These are phyloP conservation scores for Penicillium glabrum DNA, from an alignment of 2,329 filamentous ascomycete species.

Conservation along the genomic window DNA sequence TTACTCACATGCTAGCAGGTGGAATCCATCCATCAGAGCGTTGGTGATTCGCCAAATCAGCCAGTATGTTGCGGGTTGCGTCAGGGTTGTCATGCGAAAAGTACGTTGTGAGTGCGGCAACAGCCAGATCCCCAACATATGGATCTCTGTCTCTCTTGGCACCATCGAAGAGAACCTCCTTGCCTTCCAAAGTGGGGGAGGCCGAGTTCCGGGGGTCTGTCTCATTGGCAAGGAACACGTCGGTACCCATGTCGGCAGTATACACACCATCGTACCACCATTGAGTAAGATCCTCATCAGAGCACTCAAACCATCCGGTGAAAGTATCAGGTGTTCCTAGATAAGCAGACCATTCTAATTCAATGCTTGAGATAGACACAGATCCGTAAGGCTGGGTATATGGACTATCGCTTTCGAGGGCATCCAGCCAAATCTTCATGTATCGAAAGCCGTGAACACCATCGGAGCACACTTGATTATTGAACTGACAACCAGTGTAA, in stretches of 20 bases:
- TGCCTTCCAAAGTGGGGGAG: conserved; percentile 46
- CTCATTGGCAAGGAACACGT: conserved; percentile 48
- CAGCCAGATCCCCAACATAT: conserved; percentile 54
- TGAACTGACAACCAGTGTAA: conserved; percentile 46
- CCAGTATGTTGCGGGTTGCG: conserved; percentile 49
- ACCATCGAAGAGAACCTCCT: conserved; percentile 52
- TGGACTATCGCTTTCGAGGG: conserved; percentile 46
- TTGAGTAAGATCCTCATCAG: conserved; percentile 50
- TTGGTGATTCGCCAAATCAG: conserved; percentile 52
- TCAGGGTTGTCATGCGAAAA: conserved; percentile 46
- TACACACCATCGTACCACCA: conserved; percentile 58
- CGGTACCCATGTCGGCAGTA: conserved; percentile 52
- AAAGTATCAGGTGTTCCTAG: conserved; percentile 52
- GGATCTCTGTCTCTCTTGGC: conserved; percentile 56
- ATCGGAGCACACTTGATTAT: conserved; percentile 50
- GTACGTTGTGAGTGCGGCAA: conserved; percentile 51
- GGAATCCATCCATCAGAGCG: conserved; percentile 55
- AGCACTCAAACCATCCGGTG: conserved; percentile 55
- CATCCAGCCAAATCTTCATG: conserved; percentile 50
- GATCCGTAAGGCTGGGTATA: conserved; percentile 45
- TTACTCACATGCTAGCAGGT: conserved; percentile 47
- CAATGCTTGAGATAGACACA: conserved; percentile 46
- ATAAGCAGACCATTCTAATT: conserved; percentile 47
- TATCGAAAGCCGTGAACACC: conserved; percentile 57
- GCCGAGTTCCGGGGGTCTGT: conserved; percentile 50